phyloP scores from a whole-genome alignment of 768 basidiomycete species.

The Dioszegia hungarica region DNA sequence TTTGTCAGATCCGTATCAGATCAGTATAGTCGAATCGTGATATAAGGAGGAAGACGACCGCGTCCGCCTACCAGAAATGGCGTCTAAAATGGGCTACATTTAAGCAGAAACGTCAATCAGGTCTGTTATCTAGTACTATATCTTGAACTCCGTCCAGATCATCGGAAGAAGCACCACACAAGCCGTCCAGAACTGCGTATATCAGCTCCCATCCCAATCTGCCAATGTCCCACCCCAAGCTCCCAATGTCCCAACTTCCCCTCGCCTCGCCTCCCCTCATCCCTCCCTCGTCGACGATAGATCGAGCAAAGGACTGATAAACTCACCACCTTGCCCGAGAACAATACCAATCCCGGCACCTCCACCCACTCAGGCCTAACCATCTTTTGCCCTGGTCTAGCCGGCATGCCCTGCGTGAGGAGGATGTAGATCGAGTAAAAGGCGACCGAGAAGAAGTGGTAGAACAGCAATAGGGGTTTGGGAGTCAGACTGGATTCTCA shows the following conservation, averaged over 20 bases:
- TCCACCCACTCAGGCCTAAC: slow-evolving; percentile 44
- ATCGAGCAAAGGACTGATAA: background rate
- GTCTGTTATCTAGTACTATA: slow-evolving; percentile 13
- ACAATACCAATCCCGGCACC: slow-evolving; percentile 60
- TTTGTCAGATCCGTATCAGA: too few relatives aligned
- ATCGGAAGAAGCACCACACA: slow-evolving; percentile 83
- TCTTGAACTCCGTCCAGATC: slow-evolving; percentile 72
- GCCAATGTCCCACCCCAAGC: background rate
- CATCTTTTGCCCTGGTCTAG: background rate
- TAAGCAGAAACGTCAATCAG: background rate
- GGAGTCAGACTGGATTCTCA: slow-evolving; percentile 61
- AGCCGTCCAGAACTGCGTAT: slow-evolving; percentile 77
- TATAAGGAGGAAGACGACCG: too few relatives aligned
- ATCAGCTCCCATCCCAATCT: background rate
- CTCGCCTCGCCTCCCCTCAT: too few relatives aligned
- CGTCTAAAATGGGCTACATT: too few relatives aligned
- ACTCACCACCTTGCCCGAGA: slow-evolving; percentile 63
- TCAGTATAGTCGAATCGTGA: too few relatives aligned
- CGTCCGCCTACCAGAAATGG: too few relatives aligned
- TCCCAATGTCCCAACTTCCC: background rate
- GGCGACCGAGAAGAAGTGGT: slow-evolving; percentile 93
- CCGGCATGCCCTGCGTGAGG: slow-evolving; percentile 61
- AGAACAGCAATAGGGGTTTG: slow-evolving; percentile 71
- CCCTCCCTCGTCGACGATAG: too few relatives aligned
- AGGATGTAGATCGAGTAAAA: slow-evolving; percentile 89